Evolutionary conservation across 164 flowering plant species (phyloP), one percentile per base, ranked within the genome.

Genomic region (Buxus sempervirens): DNA sequence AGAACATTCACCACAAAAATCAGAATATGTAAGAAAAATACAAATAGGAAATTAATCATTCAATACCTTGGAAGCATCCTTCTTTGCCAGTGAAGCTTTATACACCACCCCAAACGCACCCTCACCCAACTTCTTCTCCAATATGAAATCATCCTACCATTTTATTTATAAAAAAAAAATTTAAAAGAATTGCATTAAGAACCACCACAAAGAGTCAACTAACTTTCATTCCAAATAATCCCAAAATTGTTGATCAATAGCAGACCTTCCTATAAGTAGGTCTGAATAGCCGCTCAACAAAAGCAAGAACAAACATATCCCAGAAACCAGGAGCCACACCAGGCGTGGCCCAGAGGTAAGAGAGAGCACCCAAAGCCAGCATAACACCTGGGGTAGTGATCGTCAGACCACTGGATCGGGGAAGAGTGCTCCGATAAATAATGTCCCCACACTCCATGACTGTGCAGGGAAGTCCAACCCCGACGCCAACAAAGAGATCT

Each of bases 281-380:
- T 63, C 97, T 76, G 61, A 90, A 90, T 45, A 82, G n/a, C 41
- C 99, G 83, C 75, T 95, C 99, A 32, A 85, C 81, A 77, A 95
- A 89, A 66, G 97, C 96, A 69, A 95, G 96, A 64, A 95, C 86
- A 81, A 95, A 95, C 99, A 95, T 95, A 70, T 95, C 99, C 80
- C 85, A 95, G 78, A 95, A 95, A 4, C 97, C 99, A 67, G 99
- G 99, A 58, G 99, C 99, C 55, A 95, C 99, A 59, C 99, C 99
- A 76, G 97, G 97, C 0, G 99, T 95, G 28, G 99, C 97, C 99
- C 97, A 95, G 42, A 92, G 89, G 70, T 95, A 95, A 55, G 99
- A 95, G n/a, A 90, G 22, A 41, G 90, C 78, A 19, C 90, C 84
- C 63, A 92, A 72, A 54, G 97, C 97, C 70, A 95, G 75, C 70